Evolutionary conservation across 495 filamentous ascomycete genomes (phyloP).

Genomic region (Opeltia flavorubescens): DNA sequence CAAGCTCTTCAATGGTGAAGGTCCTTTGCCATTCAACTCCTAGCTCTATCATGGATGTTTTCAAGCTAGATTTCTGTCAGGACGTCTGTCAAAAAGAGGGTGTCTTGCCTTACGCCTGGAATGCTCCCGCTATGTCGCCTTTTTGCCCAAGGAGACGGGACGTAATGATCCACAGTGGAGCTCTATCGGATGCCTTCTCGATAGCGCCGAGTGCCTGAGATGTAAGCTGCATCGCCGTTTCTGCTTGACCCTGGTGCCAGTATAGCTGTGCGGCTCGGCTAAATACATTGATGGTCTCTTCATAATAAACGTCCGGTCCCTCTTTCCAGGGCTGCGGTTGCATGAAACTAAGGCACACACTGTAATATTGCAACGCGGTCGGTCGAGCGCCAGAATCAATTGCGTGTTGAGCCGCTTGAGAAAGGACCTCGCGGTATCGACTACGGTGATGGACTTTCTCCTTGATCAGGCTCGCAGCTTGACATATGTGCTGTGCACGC

Average conservation of each 20-base stretch:
- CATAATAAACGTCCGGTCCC: constrained; percentile 56
- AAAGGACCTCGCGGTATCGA: constrained; percentile 57
- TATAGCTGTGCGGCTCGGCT: constrained; percentile 68
- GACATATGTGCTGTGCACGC: constrained; percentile 61
- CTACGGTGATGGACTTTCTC: constrained; percentile 40
- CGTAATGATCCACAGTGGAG: constrained; percentile 62
- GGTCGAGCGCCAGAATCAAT: constrained; percentile 66
- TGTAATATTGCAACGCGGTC: constrained; percentile 66
- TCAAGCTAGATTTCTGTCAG: constrained; percentile 24
- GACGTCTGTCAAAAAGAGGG: not conserved
- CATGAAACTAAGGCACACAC: constrained; percentile 58
- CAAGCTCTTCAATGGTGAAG: constrained; percentile 61
- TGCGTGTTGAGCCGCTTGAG: constrained; percentile 60
- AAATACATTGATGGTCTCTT: constrained; percentile 67
- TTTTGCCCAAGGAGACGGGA: constrained; percentile 60
- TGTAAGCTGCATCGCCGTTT: constrained; percentile 49
- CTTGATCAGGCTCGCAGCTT: constrained; percentile 58
- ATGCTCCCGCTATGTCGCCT: constrained; percentile 54
- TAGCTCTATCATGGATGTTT: constrained; percentile 51
- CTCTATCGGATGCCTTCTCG: constrained; percentile 56
- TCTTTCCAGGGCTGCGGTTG: constrained; percentile 69
- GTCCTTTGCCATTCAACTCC: constrained; percentile 48
- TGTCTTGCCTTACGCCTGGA: constrained; percentile 28
- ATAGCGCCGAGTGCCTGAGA: constrained; percentile 50
- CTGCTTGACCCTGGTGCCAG: constrained; percentile 55